These are phyloP conservation scores for Daldinia bambusicola DNA, from an alignment of 495 filamentous ascomycete genomes.

Conservation along the genomic window DNA sequence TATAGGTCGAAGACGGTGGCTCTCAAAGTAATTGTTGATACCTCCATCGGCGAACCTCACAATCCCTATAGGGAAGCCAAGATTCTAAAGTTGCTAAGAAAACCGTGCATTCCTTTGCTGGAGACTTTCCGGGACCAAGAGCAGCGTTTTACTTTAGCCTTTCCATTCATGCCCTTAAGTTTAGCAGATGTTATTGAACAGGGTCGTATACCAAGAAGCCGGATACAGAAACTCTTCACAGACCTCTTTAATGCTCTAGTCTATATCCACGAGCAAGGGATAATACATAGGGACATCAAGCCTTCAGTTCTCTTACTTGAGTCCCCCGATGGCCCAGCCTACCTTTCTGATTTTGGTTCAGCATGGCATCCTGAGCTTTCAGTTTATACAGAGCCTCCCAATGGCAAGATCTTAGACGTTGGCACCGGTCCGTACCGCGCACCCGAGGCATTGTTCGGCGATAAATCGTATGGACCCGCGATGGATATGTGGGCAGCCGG, in stretches of 20 bases:
- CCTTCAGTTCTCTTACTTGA: conserved; percentile 86
- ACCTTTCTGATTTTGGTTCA: conserved; percentile 91
- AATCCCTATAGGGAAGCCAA: conserved; percentile 79
- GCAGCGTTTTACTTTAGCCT: conserved; percentile 77
- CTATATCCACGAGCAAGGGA: conserved; percentile 74
- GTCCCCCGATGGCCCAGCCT: conserved; percentile 73
- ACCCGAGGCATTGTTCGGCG: conserved; percentile 91
- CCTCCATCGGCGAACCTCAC: conserved; percentile 78
- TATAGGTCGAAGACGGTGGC: conserved; percentile 72
- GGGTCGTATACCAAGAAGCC: conserved; percentile 36
- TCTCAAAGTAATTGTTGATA: conserved; percentile 87
- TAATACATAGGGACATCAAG: conserved; percentile 95
- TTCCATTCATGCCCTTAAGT: conserved; percentile 82
- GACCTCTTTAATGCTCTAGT: conserved; percentile 78
- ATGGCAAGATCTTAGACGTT: conserved; percentile 86
- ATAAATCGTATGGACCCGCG: conserved; percentile 70
- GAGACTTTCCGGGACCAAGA: conserved; percentile 76
- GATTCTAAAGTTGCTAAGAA: conserved; percentile 67
- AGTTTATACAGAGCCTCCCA: conserved; percentile 66
- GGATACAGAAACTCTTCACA: conserved; percentile 61
- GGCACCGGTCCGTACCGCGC: conserved; percentile 91
- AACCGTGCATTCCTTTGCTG: conserved; percentile 69
- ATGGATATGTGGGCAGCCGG: conserved; percentile 95
- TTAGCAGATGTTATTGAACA: conserved; percentile 69
- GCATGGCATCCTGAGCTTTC: conserved; percentile 76